Base-by-base conservation (phyloP, 495 filamentous ascomycete genomes). In the Mytilinidion resinicola region DNA sequence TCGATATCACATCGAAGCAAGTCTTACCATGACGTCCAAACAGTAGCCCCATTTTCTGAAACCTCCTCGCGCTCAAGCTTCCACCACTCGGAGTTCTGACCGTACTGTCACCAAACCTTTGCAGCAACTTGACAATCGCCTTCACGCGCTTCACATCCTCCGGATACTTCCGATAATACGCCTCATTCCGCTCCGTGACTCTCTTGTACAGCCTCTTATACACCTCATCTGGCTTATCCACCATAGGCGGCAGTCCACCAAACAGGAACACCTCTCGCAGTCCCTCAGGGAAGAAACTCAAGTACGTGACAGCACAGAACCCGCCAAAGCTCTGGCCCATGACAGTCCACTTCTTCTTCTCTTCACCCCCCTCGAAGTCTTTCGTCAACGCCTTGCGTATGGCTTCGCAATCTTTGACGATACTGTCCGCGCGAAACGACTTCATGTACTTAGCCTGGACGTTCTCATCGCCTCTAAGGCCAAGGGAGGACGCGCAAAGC, bases 291-390 rank as follows among this genome's bases (percentile, higher is more conserved):
- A 82, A 85, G 56, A 85, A 80, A 14, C 88, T 93, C 9, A 97
- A 77, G 71, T 96, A 97, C 25, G 85, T 87, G 14, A 87, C 75
- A 6, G 77, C 76, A 57, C 87, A 91, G 72, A 96, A 96, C 1
- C 92, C 93, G 34, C 93, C 92, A 68, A 93, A 97, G 17, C 86
- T 90, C 72, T 96, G 92, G 10, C 93, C 93, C 48, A 95, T 82
- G 75, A 84, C 59, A 53, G 75, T 77, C 92, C 93, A 96, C 72
- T 87, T 87, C 64, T 83, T 80, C 65, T 88, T 82, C 14, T 85
- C 82, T 30, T 30, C 25, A 30, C 25, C 25, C 17, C 78, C 74
- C 0, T 88, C 85, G 46, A 84, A 88, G 17, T 86, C 82, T 4
- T 76, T 72, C 0, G 86, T 91, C 57, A 97, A 74, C 33, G 76